Evolutionary conservation across 2,329 filamentous ascomycete genomes (phyloP).

Genomic region (Penicillium occitanis): DNA sequence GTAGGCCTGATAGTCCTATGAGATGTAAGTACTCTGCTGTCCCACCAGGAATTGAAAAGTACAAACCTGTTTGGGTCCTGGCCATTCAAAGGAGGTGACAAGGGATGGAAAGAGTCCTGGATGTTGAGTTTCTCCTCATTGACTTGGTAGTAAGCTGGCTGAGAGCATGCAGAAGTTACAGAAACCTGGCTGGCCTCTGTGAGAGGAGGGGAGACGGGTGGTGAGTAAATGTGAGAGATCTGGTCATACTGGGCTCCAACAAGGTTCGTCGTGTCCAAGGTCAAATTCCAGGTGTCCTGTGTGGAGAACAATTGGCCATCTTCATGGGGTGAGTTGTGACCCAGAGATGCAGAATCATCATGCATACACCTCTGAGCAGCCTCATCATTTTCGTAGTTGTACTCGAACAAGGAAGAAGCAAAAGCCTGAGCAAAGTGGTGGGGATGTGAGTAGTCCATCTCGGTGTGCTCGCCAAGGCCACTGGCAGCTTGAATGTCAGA

Average conservation of each 20-base stretch:
- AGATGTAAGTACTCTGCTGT: conserved; percentile 8
- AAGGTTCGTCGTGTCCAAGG: conserved; percentile 36
- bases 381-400: conserved; percentile 45
- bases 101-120: conserved; percentile 41
- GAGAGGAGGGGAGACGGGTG: conserved; percentile 44
- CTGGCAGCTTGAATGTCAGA: conserved; percentile 41
- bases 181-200: conserved; percentile 44
- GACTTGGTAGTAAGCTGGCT: conserved; percentile 40
- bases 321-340: conserved; percentile 40
- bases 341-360: conserved; percentile 40
- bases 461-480: conserved; percentile 39
- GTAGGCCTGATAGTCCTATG: conserved; percentile 42
- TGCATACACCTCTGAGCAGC: conserved; percentile 34
- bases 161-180: conserved; percentile 40
- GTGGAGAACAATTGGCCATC: conserved; percentile 34
- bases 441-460: conserved; percentile 37
- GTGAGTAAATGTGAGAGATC: conserved; percentile 37
- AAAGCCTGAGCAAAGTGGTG: conserved; percentile 40
- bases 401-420: conserved; percentile 38
- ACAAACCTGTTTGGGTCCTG: conserved; percentile 45
- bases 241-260: conserved; percentile 38
- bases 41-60: neutral
- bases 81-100: conserved; percentile 40
- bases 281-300: conserved; percentile 37
- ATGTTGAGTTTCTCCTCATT: conserved; percentile 42